Evolutionary conservation across 177 flowering plant species (phyloP), one percentile per base, ranked within the genome.

Genomic region (Vitis hybrid): DNA sequence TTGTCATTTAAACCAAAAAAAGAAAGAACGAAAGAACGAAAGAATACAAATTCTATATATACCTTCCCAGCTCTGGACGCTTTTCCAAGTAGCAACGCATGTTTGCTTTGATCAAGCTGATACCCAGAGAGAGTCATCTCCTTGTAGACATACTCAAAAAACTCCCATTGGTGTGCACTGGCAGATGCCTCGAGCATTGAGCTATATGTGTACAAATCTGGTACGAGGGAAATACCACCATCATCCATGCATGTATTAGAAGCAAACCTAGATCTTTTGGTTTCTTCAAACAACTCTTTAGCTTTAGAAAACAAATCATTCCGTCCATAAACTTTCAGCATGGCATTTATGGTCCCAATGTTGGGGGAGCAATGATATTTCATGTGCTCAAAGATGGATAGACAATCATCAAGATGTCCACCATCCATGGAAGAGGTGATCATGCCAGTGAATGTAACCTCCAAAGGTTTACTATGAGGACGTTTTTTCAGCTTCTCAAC

Each of bases 31-130:
- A 60, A 59, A 27, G 30, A 27, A 27, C 30, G 4, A 27, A 6
- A 59, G 63, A 65, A 64, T 30, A 68, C 14, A 6, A 14, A 56
- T 51, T 49, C 5, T 7, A 21, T 32, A 52, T 30, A 13, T 72
- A 93, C 99, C 97, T 93, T 96, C 63, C 97, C 97, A 73, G 91
- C 89, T 84, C 77, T 86, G 62, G 98, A 88, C 66, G 97, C 98
- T 81, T 91, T 78, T 32, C 91, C 84, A 59, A 93, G 89, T 40
- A 90, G 72, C 48, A 60, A 74, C 5, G 80, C 87, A 67, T 90
- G 87, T 75, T 88, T 96, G 64, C 67, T 78, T 70, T 90, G 93
- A 83, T 90, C 89, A 27, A 96, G 61, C 71, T 81, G 91, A 82
- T 76, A 83, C 19, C 97, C 97, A 56, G 77, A 73, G 59, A 92